Base-by-base conservation (phyloP, 1,284 basidiomycete species). In the Tranzscheliella williamsii region DNA sequence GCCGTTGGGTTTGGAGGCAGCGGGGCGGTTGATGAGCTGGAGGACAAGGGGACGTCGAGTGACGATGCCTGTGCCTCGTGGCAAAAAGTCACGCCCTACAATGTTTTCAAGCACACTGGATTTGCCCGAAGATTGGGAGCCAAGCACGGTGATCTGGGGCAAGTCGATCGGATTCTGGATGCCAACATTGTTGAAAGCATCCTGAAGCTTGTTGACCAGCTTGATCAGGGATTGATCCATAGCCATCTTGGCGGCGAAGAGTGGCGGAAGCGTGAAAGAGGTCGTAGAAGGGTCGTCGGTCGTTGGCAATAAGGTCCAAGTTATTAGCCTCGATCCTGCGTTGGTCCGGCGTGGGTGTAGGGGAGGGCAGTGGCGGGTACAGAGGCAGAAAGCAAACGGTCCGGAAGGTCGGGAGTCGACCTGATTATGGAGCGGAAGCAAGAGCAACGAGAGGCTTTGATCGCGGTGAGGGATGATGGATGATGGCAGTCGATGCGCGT, bases 41-140 rank as follows among this genome's bases (percentile, higher is more conserved):
- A 97, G 86, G 24, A 98, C 86, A 49, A 98, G 87, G 3, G 94
- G 94, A 62, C 94, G 84, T 48, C 94, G 86, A 17, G 94, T 98
- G 32, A 98, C 93, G 67, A 98, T 98, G 47, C 93, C 93, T 73
- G 86, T 85, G 20, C 90, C 90, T 38, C 94, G 87, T 15, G 94
- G 94, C 35, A 98, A 85, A 78, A 98, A 98, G 81, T 97, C 94
- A 61, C 68, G 65, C 21, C 72, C 72, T 34, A 97, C 93, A 69
- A 97, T 94, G 38, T 82, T 83, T 64, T 83, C 82, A 41, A 83
- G 78, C 13, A 84, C 83, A 22, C 81, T 82, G 12, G 81, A 82
- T 71, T 84, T 84, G 39, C 83, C 82, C 2, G 80, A 80, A n/a
- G 80, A 81, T 57, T 83, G 82, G 2, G 81, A 81, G 38, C 74